Evolutionary conservation across 176 grass and related monocot genomes (phyloP), one percentile per base, ranked within the genome.

Genomic region (Secale cereale): DNA sequence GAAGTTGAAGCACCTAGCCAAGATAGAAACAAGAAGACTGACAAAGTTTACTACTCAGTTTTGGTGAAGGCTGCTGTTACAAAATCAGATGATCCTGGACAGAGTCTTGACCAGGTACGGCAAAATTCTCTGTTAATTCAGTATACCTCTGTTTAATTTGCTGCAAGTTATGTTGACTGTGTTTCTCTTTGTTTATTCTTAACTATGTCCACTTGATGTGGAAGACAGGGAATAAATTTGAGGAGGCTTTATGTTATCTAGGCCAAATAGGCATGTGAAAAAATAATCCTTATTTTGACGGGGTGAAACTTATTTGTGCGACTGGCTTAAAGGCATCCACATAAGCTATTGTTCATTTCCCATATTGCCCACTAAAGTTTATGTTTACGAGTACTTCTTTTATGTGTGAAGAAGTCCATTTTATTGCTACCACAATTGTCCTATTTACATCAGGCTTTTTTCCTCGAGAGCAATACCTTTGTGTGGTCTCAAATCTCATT

Each of bases 31-130:
- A 90, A 88, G 78, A 95, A 95, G 77, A 81, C 82, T 22, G 88
- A 92, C 61, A 95, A 95, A 72, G 90, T 92, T 70, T 95, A 95
- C 81, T 99, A 99, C 80, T 99, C 97, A 69, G 90, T 90, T 52
- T 87, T 99, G 63, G 97, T 99, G 73, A 99, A 99, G 88, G 97
- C 97, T 78, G 83, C 93, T 82, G 89, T 88, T 36, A 93, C 86
- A 39, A 92, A 92, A 46, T 48, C 96, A 12, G 87, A 82, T 70
- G 93, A 99, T 70, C 89, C 89, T 76, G 91, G 92, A 39, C 97
- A 99, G 82, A 96, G 86, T 82, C 93, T 96, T 85, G 97, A 99
- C 86, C 89, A 99, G 93, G 97, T 99, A 89, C 43, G 59, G 14
- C 32, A 64, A 89, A 66, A 54, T 74, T 22, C 71, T 64, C 4